Evolutionary conservation across 495 filamentous ascomycete species (phyloP).

Genomic region (Hypomontagnella monticulosa): DNA sequence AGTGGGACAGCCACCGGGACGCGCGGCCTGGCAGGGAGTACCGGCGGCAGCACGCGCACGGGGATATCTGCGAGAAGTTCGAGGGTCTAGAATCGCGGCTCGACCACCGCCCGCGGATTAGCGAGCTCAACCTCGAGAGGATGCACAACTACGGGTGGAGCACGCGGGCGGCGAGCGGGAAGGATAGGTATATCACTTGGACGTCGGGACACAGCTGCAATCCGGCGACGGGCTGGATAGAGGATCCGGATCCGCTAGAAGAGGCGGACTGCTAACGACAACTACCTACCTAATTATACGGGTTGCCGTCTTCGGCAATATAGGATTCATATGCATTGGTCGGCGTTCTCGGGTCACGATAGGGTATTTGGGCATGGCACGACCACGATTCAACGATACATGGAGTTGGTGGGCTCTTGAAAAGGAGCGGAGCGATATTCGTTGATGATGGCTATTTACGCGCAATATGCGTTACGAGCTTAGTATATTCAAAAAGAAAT

Average conservation of each 20-base stretch:
- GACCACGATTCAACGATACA: background rate
- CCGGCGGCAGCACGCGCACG: background rate
- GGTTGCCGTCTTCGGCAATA: background rate
- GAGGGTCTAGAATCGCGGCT: constrained; percentile 24
- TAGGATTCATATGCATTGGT: constrained; percentile 10
- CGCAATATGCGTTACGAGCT: background rate
- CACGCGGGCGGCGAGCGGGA: constrained; percentile 1
- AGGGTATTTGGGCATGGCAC: background rate
- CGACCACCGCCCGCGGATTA: constrained; percentile 21
- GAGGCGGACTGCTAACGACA: constrained; percentile 26
- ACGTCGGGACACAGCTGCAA: constrained; percentile 22
- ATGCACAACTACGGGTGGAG: constrained; percentile 33
- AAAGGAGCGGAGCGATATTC: background rate
- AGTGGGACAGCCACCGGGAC: constrained; percentile 39
- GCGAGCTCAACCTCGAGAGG: constrained; percentile 16
- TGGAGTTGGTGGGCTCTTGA: constrained; percentile 1
- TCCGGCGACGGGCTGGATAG: constrained; percentile 26
- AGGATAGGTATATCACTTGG: constrained; percentile 19
- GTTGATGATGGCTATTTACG: background rate
- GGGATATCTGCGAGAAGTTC: constrained; percentile 31
- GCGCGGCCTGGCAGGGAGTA: constrained; percentile 13
- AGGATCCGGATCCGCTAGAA: constrained; percentile 38
- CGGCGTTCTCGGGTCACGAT: constrained; percentile 16
- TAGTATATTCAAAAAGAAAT: background rate
- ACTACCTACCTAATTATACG: background rate